Percentiles rank a stretch among this genome's conserved stretches.
phyloP scores from a whole-genome alignment of 345 rosid species.

The Dimocarpus longan region DNA sequence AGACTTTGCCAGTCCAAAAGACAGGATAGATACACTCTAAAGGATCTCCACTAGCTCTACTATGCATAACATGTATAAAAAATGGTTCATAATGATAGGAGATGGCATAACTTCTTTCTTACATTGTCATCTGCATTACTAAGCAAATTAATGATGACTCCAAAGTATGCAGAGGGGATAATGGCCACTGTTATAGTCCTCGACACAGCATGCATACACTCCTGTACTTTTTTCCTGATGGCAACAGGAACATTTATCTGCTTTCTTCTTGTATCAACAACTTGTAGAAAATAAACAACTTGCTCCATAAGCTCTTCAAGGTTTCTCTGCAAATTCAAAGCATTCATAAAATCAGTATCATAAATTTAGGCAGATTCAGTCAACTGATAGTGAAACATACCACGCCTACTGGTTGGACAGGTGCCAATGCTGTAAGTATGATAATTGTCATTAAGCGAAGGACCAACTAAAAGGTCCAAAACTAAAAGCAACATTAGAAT shows the following conservation, averaged over 20 bases:
- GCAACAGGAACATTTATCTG: constrained; percentile 38
- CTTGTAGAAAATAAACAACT: constrained; percentile 54
- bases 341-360: background rate
- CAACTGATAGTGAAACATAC: background rate
- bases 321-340: constrained; percentile 48
- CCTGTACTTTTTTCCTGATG: constrained; percentile 57
- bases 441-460: background rate
- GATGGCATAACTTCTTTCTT: constrained; percentile 66
- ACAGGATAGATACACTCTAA: background rate
- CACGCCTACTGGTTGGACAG: background rate
- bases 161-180: constrained; percentile 73
- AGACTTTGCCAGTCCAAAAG: background rate
- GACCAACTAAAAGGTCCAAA: background rate
- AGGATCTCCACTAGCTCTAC: background rate
- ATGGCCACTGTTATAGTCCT: constrained; percentile 54
- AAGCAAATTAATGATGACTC: constrained; percentile 66
- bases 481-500: constrained; percentile 2
- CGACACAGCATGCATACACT: constrained; percentile 54
- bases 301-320: constrained; percentile 78
- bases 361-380: background rate
- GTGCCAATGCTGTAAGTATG: background rate
- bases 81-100: background rate
- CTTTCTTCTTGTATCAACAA: constrained; percentile 52
- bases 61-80: background rate
- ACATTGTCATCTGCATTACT: constrained; percentile 54